Conservation (phyloP, 148 eudicot species). For the Rhododendron henanense region DNA sequence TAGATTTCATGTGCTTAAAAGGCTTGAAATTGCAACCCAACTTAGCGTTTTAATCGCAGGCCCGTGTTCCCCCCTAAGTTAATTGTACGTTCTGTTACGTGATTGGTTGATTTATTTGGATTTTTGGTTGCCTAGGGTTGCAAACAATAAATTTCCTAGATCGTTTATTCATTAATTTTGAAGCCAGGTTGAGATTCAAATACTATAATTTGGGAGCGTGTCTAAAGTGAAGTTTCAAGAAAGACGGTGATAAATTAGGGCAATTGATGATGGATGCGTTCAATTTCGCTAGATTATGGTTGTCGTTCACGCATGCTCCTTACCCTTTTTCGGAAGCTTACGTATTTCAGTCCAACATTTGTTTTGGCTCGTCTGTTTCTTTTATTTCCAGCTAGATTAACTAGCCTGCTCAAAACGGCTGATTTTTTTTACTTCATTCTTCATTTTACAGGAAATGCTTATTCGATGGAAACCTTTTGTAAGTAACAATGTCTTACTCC, state of each 20-base stretch:
- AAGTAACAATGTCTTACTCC: conserved; percentile 26
- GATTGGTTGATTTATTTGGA: not conserved
- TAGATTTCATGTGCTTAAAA: not conserved
- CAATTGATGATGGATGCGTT: not conserved
- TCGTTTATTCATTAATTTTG: not conserved
- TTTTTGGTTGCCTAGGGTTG: not conserved
- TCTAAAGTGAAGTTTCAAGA: not conserved
- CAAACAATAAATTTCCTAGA: not conserved
- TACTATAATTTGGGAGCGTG: not conserved
- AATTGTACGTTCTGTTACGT: not conserved
- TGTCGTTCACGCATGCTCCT: not conserved
- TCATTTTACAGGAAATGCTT: conserved; percentile 53
- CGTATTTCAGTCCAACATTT: not conserved
- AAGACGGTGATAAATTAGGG: not conserved
- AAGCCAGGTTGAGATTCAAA: not conserved
- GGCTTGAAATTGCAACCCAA: not conserved
- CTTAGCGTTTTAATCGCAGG: not conserved
- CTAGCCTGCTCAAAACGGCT: not conserved
- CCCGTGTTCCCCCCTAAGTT: not conserved
- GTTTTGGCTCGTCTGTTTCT: not conserved
- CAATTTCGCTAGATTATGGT: not conserved
- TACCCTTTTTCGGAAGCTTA: not conserved
- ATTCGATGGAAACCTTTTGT: conserved; percentile 73
- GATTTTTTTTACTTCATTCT: not conserved
- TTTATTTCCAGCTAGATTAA: not conserved